Conservation (phyloP, 2,329 filamentous ascomycete genomes). For the Sclerotinia nivalis region DNA sequence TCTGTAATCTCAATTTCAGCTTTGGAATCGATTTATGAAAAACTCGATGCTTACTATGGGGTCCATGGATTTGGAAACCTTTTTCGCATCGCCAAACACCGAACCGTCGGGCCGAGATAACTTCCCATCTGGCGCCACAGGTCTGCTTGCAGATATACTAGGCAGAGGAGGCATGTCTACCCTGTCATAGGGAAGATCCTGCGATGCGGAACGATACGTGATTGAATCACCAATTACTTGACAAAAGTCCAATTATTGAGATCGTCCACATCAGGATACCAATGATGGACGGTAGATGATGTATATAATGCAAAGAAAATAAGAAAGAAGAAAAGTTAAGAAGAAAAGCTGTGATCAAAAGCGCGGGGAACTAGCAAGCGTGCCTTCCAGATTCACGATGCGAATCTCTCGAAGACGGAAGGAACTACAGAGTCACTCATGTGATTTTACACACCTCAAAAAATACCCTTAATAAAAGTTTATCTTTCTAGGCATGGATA, state of each 20-base stretch:
- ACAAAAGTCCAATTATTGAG: background rate
- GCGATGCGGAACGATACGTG: background rate
- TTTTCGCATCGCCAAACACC: background rate
- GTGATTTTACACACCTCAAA: background rate
- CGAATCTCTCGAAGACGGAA: background rate
- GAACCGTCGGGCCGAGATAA: background rate
- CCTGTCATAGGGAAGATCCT: background rate
- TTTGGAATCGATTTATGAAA: background rate
- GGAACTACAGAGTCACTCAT: constrained; percentile 1
- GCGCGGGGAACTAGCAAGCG: background rate
- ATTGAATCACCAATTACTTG: background rate
- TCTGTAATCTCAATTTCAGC: background rate
- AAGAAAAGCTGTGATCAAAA: background rate
- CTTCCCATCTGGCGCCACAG: background rate
- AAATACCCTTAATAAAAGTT: background rate
- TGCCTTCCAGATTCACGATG: background rate
- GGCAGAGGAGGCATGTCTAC: background rate
- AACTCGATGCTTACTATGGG: background rate
- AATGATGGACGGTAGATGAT: background rate
- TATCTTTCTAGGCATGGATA: too few relatives aligned
- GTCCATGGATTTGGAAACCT: background rate
- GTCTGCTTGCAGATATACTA: background rate
- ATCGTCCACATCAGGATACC: background rate
- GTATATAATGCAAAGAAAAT: background rate
- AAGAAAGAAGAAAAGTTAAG: background rate